Conservation (phyloP, 2,329 filamentous ascomycete species). For the Verticillium klebahnii region DNA sequence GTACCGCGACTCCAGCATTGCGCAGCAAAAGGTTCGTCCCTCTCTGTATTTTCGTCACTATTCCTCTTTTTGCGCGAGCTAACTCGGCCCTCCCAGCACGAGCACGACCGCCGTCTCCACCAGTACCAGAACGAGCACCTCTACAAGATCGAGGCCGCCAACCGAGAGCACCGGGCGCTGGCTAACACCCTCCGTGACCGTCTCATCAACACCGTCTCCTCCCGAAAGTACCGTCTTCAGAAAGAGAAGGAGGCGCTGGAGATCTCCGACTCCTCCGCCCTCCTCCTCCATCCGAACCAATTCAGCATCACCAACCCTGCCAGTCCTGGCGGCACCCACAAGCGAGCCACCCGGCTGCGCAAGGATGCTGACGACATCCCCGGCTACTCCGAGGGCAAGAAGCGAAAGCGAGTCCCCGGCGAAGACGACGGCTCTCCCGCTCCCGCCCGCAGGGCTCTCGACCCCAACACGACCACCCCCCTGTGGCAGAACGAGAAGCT, state of each 20-base stretch:
- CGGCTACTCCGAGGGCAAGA: conserved; percentile 52
- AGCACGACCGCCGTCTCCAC: conserved; percentile 58
- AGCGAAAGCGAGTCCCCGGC: conserved; percentile 55
- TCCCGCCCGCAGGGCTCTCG: conserved; percentile 50
- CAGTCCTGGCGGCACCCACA: conserved; percentile 60
- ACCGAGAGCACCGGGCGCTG: conserved; percentile 55
- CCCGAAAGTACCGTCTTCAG: conserved; percentile 59
- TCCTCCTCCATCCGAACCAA: conserved; percentile 64
- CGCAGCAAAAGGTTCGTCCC: conserved; percentile 66
- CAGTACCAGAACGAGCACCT: conserved; percentile 55
- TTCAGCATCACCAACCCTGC: conserved; percentile 62
- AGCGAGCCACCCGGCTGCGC: conserved; percentile 58
- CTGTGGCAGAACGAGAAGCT: conserved; percentile 60
- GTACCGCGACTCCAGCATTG: conserved; percentile 77
- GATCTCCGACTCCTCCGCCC: conserved; percentile 60
- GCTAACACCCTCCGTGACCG: conserved; percentile 57
- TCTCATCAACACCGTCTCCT: conserved; percentile 60
- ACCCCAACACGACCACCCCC: conserved; percentile 53
- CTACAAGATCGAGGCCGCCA: conserved; percentile 60
- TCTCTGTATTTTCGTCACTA: not conserved
- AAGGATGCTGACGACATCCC: conserved; percentile 56
- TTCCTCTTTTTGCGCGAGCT: not conserved
- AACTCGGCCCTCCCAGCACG: conserved; percentile 37
- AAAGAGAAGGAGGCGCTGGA: conserved; percentile 66
- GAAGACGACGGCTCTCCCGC: conserved; percentile 62